These are phyloP conservation scores for Trichophyton equinum DNA, from an alignment of 2,329 filamentous ascomycete genomes.

Conservation along the genomic window DNA sequence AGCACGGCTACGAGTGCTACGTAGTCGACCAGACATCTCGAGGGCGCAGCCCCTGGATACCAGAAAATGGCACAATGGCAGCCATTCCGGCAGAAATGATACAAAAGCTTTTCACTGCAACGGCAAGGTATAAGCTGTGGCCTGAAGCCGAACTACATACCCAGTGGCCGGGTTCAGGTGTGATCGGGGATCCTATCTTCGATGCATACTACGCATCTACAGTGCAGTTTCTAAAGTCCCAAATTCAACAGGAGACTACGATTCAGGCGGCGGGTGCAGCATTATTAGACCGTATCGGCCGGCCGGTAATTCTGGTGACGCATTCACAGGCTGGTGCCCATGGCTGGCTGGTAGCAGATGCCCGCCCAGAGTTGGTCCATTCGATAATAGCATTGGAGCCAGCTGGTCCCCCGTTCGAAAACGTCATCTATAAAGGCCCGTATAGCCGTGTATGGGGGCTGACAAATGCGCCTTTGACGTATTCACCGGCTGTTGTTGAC, in stretches of 20 bases:
- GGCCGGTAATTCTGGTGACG: conserved; percentile 26
- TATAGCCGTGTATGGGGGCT: conserved; percentile 33
- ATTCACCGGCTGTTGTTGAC: conserved; percentile 32
- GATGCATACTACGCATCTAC: conserved; percentile 25
- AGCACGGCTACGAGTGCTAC: conserved; percentile 33
- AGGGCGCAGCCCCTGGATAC: conserved; percentile 18
- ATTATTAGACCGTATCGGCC: conserved; percentile 18
- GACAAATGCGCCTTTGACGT: conserved; percentile 37
- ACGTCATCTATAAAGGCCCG: conserved; percentile 26
- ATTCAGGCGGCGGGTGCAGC: conserved; percentile 27
- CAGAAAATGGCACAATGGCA: conserved; percentile 9
- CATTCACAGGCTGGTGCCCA: conserved; percentile 39
- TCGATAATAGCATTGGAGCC: conserved; percentile 43
- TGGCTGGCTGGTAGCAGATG: conserved; percentile 39
- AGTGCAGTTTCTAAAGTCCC: conserved; percentile 26
- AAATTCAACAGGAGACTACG: conserved; percentile 19
- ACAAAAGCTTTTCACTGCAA: conserved; percentile 18
- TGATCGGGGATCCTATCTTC: conserved; percentile 21
- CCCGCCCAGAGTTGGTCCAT: conserved; percentile 36
- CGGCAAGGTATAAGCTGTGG: conserved; percentile 14
- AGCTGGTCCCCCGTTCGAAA: conserved; percentile 39
- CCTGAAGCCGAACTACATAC: conserved; percentile 29
- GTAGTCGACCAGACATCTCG: conserved; percentile 27
- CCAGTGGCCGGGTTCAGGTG: conserved; percentile 29
- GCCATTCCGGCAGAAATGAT: conserved; percentile 9